Conservation (phyloP, 2,329 filamentous ascomycete species). For the Diplodia mutila region DNA sequence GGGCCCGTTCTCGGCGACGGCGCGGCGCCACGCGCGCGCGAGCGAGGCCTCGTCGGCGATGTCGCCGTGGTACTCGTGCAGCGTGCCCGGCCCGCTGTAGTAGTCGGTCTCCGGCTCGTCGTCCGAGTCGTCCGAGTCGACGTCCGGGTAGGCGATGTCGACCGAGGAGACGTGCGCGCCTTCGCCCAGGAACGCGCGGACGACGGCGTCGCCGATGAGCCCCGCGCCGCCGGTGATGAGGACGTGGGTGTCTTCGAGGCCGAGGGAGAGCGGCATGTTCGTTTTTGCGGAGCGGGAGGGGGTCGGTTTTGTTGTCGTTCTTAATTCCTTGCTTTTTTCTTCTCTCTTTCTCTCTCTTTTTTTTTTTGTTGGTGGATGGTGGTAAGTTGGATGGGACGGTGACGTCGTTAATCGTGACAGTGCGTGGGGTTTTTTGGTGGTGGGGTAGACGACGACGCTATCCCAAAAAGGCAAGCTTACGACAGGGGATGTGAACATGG, state of each 20-base stretch:
- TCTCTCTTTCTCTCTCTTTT: too few relatives aligned
- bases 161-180: slow-evolving; percentile 48
- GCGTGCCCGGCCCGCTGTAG: not conserved
- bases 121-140: not conserved
- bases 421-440: not conserved
- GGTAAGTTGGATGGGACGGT: not conserved
- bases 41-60: slow-evolving; percentile 41
- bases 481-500: slow-evolving; percentile 1
- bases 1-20: slow-evolving; percentile 40
- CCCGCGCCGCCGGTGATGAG: slow-evolving; percentile 54
- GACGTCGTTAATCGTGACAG: not conserved
- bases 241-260: slow-evolving; percentile 39
- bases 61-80: slow-evolving; percentile 37
- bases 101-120: not conserved
- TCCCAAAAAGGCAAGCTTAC: not conserved
- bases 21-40: slow-evolving; percentile 40
- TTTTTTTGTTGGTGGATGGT: not conserved
- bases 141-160: slow-evolving; percentile 37
- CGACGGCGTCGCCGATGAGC: slow-evolving; percentile 50
- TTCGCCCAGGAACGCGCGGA: slow-evolving; percentile 43
- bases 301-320: not conserved
- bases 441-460: not conserved
- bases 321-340: not conserved
- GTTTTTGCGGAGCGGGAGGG: too few relatives aligned
- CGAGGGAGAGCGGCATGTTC: slow-evolving; percentile 37